phyloP scores from a whole-genome alignment of 2,329 filamentous ascomycete genomes.

The Epichloe coenophiala region DNA sequence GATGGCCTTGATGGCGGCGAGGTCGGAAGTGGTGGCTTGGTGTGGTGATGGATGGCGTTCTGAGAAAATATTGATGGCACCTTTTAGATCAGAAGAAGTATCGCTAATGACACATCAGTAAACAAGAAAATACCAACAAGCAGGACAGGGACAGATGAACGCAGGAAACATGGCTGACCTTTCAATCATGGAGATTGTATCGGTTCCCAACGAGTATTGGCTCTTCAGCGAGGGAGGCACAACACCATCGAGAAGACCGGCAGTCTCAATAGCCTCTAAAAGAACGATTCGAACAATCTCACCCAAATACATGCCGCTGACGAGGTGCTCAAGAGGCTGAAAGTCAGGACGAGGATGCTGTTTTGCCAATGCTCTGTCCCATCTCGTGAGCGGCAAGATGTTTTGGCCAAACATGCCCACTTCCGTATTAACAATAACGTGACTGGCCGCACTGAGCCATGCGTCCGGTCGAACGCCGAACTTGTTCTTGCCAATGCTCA shows the following conservation, averaged over 20 bases:
- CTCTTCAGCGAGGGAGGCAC: slow-evolving; percentile 38
- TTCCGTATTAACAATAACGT: slow-evolving; percentile 56
- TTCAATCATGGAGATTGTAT: slow-evolving; percentile 44
- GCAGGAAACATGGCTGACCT: slow-evolving; percentile 27
- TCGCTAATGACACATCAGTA: slow-evolving; percentile 23
- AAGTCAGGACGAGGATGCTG: slow-evolving; percentile 43
- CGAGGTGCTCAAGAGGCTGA: slow-evolving; percentile 48
- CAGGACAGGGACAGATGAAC: not conserved
- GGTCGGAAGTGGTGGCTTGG: slow-evolving; percentile 30
- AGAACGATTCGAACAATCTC: slow-evolving; percentile 47
- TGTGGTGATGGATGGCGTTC: slow-evolving; percentile 33
- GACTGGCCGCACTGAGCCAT: slow-evolving; percentile 45
- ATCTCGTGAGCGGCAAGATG: slow-evolving; percentile 45
- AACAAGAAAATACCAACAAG: not conserved
- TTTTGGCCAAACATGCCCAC: slow-evolving; percentile 51
- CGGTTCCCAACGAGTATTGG: slow-evolving; percentile 46
- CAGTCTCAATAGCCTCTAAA: slow-evolving; percentile 42
- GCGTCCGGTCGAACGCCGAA: slow-evolving; percentile 39
- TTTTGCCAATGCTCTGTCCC: slow-evolving; percentile 41
- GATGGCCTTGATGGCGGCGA: slow-evolving; percentile 37
- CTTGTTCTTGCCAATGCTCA: slow-evolving; percentile 39
- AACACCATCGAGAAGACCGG: slow-evolving; percentile 41
- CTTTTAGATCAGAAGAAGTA: slow-evolving; percentile 25
- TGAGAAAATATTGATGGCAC: slow-evolving; percentile 35
- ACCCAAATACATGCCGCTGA: slow-evolving; percentile 53